These are phyloP conservation scores for Penicillium hesseltinei DNA, from an alignment of 2,329 filamentous ascomycete genomes.

Conservation along the genomic window DNA sequence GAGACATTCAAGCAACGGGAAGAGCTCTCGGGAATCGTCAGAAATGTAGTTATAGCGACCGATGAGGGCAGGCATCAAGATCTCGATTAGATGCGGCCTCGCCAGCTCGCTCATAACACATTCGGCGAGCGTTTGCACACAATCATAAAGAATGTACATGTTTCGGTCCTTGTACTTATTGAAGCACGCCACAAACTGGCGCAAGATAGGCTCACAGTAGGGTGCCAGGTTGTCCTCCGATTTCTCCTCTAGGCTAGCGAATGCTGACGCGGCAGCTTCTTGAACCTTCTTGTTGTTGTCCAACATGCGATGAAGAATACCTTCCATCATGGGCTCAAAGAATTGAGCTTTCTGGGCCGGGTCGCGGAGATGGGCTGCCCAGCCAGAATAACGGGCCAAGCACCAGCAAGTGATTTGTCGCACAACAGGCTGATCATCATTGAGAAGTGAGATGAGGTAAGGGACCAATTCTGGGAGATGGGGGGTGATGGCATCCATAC, in stretches of 20 bases:
- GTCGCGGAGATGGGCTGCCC: conserved; percentile 76
- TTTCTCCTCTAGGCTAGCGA: conserved; percentile 94
- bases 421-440: conserved; percentile 84
- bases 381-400: conserved; percentile 85
- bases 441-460: conserved; percentile 81
- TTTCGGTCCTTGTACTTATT: conserved; percentile 96
- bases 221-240: conserved; percentile 76
- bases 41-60: conserved; percentile 81
- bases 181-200: conserved; percentile 91
- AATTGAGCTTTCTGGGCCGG: conserved; percentile 67
- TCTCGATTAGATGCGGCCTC: conserved; percentile 73
- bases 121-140: conserved; percentile 93
- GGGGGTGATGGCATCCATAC: conserved; percentile 82
- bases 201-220: conserved; percentile 85
- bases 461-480: conserved; percentile 88
- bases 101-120: conserved; percentile 80
- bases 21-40: conserved; percentile 88
- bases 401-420: conserved; percentile 98
- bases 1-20: conserved; percentile 91
- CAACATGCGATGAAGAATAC: conserved; percentile 89
- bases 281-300: conserved; percentile 98
- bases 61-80: conserved; percentile 91
- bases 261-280: conserved; percentile 91
- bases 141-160: conserved; percentile 98
- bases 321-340: conserved; percentile 97